Evolutionary conservation across 2,329 filamentous ascomycete species (phyloP).

Genomic region (Polytolypa hystricis): DNA sequence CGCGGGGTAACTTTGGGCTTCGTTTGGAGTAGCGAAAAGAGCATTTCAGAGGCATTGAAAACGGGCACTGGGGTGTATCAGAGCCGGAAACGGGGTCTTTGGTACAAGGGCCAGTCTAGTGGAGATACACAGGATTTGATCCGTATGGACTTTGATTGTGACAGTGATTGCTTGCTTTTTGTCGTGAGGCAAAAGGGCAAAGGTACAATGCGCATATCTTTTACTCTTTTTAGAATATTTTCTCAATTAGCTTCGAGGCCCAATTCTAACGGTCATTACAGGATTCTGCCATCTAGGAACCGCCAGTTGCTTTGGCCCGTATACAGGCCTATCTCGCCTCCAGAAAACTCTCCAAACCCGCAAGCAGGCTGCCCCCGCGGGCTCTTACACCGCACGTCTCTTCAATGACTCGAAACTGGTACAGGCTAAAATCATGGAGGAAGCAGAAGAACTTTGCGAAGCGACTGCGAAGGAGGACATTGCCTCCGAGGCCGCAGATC

Average conservation of each 20-base stretch:
- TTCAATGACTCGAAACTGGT: slow-evolving; percentile 87
- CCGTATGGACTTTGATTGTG: slow-evolving; percentile 77
- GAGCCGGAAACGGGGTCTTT: slow-evolving; percentile 86
- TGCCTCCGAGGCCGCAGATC: slow-evolving; percentile 86
- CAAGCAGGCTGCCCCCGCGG: slow-evolving; percentile 69
- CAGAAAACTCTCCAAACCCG: slow-evolving; percentile 78
- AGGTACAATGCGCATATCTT: slow-evolving; percentile 29
- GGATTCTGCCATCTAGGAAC: slow-evolving; percentile 91
- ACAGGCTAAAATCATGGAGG: slow-evolving; percentile 95
- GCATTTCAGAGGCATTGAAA: slow-evolving; percentile 71
- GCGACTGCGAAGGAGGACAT: slow-evolving; percentile 72
- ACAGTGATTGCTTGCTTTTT: slow-evolving; percentile 84
- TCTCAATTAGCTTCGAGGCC: not conserved
- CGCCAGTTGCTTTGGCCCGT: slow-evolving; percentile 81
- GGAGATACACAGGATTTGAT: slow-evolving; percentile 88
- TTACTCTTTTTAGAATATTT: no score
- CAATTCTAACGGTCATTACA: slow-evolving; percentile 14
- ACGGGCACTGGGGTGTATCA: slow-evolving; percentile 85
- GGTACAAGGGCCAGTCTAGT: slow-evolving; percentile 93
- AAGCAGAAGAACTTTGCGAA: slow-evolving; percentile 88
- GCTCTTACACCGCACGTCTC: slow-evolving; percentile 85
- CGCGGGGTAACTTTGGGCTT: slow-evolving; percentile 72
- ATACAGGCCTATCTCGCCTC: slow-evolving; percentile 68
- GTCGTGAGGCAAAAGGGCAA: slow-evolving; percentile 79
- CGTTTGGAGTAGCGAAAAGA: slow-evolving; percentile 90